phyloP scores from a whole-genome alignment of 345 rosid genomes.

The Trapa bicornis region DNA sequence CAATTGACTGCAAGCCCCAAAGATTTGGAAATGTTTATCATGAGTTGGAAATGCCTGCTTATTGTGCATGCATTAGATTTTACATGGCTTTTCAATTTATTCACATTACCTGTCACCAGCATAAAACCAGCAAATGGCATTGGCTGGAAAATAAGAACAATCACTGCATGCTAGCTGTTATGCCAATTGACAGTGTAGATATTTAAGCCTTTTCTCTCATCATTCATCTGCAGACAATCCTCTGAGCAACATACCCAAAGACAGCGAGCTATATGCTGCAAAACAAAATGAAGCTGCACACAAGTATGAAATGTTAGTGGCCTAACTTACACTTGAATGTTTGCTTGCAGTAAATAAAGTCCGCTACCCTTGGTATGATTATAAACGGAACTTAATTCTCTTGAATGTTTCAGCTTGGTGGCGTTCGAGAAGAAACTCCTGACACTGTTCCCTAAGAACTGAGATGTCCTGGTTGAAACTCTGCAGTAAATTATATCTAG shows the following conservation, averaged over 20 bases:
- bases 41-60: not conserved
- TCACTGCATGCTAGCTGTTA: not conserved
- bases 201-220: not conserved
- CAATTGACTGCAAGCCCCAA: not conserved
- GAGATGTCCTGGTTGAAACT: constrained; percentile 2
- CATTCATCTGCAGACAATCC: constrained; percentile 39
- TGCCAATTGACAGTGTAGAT: not conserved
- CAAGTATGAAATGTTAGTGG: constrained; percentile 72
- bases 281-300: constrained; percentile 66
- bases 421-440: constrained; percentile 73
- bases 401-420: constrained; percentile 38
- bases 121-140: not conserved
- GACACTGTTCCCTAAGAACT: constrained; percentile 42
- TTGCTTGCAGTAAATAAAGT: not conserved
- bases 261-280: constrained; percentile 54
- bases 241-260: constrained; percentile 64
- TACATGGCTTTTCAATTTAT: not conserved
- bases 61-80: not conserved
- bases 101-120: not conserved
- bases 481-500: not conserved
- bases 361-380: not conserved
- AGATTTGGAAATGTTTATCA: no score
- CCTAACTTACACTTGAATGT: not conserved
- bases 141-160: not conserved
- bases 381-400: constrained; percentile 5